phyloP scores from a whole-genome alignment of 1,284 basidiomycete genomes.

The Coniferiporia sulphurascens region DNA sequence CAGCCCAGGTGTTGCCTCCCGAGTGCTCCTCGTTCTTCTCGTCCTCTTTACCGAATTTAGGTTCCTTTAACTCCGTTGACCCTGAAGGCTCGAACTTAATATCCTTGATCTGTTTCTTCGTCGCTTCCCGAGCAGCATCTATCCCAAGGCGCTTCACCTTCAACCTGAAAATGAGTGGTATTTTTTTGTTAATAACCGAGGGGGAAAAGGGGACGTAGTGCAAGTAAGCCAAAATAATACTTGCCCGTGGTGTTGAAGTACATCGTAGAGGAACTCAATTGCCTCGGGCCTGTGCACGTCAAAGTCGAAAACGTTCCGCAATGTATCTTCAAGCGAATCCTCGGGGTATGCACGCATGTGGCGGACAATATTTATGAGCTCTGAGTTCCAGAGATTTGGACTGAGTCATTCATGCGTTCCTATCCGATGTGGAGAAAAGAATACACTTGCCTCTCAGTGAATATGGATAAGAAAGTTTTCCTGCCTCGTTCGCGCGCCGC shows the following conservation, averaged over 20 bases:
- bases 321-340: slow-evolving; percentile 48
- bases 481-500: slow-evolving; percentile 50
- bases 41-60: slow-evolving; percentile 59
- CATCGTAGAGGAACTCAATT: slow-evolving; percentile 52
- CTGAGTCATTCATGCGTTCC: neutral
- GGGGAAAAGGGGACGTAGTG: neutral
- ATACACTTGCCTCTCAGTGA: slow-evolving; percentile 48
- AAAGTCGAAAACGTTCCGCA: slow-evolving; percentile 65
- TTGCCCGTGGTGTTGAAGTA: slow-evolving; percentile 56
- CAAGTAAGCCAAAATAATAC: slow-evolving; percentile 13
- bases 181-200: neutral
- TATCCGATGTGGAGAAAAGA: slow-evolving; percentile 1
- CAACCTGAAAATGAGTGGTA: slow-evolving; percentile 33
- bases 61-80: slow-evolving; percentile 40
- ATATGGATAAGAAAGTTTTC: slow-evolving; percentile 57
- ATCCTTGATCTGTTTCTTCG: slow-evolving; percentile 47
- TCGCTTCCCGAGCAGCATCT: slow-evolving; percentile 47
- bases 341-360: slow-evolving; percentile 57
- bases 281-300: slow-evolving; percentile 62
- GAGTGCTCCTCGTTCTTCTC: slow-evolving; percentile 46
- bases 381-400: slow-evolving; percentile 27
- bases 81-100: slow-evolving; percentile 52
- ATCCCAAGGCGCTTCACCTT: slow-evolving; percentile 48
- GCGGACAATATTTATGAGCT: slow-evolving; percentile 58
- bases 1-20: slow-evolving; percentile 59